Evolutionary conservation across 1,284 basidiomycete genomes (phyloP).

Genomic region (Sanghuangporus baumii): DNA sequence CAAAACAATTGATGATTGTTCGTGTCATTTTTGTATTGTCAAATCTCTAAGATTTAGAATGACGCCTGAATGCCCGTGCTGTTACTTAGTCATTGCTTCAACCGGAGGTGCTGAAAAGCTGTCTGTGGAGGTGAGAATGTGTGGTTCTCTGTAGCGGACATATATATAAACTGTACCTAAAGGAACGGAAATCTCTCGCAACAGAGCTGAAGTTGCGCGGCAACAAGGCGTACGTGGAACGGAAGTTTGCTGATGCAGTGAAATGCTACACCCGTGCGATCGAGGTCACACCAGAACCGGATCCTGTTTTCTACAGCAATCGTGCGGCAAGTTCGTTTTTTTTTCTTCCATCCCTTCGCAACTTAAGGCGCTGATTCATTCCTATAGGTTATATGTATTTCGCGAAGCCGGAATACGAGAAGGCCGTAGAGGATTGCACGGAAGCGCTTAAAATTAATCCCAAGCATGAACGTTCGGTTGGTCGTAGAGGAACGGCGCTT

Average conservation of each 20-base stretch:
- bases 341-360: background rate
- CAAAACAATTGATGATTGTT: conserved; percentile 29
- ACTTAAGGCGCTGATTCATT: background rate
- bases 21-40: conserved; percentile 25
- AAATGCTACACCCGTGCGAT: conserved; percentile 92
- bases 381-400: conserved; percentile 87
- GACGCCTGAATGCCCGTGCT: background rate
- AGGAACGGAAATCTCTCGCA: conserved; percentile 78
- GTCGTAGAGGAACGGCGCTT: conserved; percentile 83
- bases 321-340: conserved; percentile 81
- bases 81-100: background rate
- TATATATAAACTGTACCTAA: background rate
- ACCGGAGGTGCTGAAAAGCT: conserved; percentile 1
- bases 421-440: conserved; percentile 89
- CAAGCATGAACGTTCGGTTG: conserved; percentile 92
- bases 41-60: background rate
- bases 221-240: conserved; percentile 83
- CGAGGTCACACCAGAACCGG: conserved; percentile 74
- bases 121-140: background rate
- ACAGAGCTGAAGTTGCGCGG: conserved; percentile 83
- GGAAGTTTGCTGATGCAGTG: conserved; percentile 74
- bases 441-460: conserved; percentile 82
- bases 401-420: conserved; percentile 76
- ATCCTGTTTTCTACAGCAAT: conserved; percentile 96
- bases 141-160: background rate